Percentiles rank a stretch among this genome's conserved stretches.
Evolutionary conservation across 768 basidiomycete genomes (phyloP).

Genomic region (Pisolithus albus): DNA sequence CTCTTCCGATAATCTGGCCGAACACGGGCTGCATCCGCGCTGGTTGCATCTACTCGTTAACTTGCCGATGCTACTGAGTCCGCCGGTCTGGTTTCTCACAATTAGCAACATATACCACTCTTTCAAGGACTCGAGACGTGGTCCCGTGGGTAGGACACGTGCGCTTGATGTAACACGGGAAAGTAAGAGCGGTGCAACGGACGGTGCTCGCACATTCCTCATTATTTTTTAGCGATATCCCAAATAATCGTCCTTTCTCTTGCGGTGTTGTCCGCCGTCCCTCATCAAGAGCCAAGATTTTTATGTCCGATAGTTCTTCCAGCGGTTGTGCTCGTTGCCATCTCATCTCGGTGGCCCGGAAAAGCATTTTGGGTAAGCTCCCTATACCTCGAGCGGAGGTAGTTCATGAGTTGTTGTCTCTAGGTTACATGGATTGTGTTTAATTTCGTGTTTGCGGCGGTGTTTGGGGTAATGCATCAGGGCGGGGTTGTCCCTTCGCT

Average conservation of each 20-base stretch:
- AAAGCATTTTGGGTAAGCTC: conserved; percentile 28
- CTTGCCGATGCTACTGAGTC: conserved; percentile 34
- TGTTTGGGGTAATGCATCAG: conserved; percentile 35
- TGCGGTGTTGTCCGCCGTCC: conserved; percentile 26
- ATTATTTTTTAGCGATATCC: conserved; percentile 19
- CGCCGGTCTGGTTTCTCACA: conserved; percentile 23
- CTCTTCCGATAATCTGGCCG: conserved; percentile 29
- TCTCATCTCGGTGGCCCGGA: conserved; percentile 19
- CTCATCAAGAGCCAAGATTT: conserved; percentile 37
- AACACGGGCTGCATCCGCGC: conserved; percentile 34
- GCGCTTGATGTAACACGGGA: conserved; percentile 10
- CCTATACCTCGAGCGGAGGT: background rate
- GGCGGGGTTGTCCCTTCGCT: conserved; percentile 37
- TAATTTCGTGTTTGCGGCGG: conserved; percentile 22
- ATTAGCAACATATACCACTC: conserved; percentile 7
- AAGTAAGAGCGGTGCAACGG: conserved; percentile 6
- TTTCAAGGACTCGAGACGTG: background rate
- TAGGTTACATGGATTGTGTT: conserved; percentile 25
- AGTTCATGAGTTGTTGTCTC: background rate
- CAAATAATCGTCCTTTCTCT: conserved; percentile 26
- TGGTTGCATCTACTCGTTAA: conserved; percentile 36
- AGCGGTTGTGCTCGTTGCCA: conserved; percentile 23
- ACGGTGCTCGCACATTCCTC: background rate
- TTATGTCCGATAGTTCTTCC: conserved; percentile 31
- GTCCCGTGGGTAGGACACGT: conserved; percentile 5